Conservation (phyloP, 371 early-diverging fungal species). For the Cokeromyces recurvatus region DNA sequence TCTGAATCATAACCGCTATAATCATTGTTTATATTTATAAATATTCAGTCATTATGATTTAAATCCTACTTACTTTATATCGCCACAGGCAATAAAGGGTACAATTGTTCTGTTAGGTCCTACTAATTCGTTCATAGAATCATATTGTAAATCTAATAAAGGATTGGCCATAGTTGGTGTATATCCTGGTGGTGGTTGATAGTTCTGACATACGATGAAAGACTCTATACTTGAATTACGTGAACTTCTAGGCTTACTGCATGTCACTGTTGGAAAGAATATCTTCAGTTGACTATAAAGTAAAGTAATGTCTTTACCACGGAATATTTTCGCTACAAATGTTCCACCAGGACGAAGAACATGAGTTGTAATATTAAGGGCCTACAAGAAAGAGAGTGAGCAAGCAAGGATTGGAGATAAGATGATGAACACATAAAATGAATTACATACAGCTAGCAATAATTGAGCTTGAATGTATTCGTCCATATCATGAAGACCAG, state of each 20-base stretch:
- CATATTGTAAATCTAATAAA: slow-evolving; percentile 72
- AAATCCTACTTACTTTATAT: slow-evolving; percentile 70
- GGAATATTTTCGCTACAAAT: slow-evolving; percentile 97
- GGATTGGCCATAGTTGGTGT: slow-evolving; percentile 88
- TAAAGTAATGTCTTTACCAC: slow-evolving; percentile 89
- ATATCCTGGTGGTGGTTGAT: slow-evolving; percentile 78
- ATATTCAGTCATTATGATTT: no score
- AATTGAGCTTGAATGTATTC: slow-evolving; percentile 98
- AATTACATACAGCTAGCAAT: slow-evolving; percentile 66
- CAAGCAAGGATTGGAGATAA: no score
- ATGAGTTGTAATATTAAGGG: slow-evolving; percentile 92
- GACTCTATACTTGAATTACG: slow-evolving; percentile 92
- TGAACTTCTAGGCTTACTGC: slow-evolving; percentile 94
- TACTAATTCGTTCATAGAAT: slow-evolving; percentile 54
- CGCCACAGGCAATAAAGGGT: slow-evolving; percentile 92
- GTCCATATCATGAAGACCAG: slow-evolving; percentile 98
- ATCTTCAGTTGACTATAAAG: slow-evolving; percentile 88
- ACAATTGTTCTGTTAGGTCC: slow-evolving; percentile 78
- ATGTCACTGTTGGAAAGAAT: slow-evolving; percentile 85
- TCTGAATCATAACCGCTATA: slow-evolving; percentile 78
- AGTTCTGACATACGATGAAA: slow-evolving; percentile 90
- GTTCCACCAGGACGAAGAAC: slow-evolving; percentile 86
- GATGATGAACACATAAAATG: no score
- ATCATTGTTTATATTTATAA: no score
- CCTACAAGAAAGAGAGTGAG: slow-evolving; percentile 44